Evolutionary conservation across 495 filamentous ascomycete species (phyloP).

Genomic region (Friedmanniomyces simplex): DNA sequence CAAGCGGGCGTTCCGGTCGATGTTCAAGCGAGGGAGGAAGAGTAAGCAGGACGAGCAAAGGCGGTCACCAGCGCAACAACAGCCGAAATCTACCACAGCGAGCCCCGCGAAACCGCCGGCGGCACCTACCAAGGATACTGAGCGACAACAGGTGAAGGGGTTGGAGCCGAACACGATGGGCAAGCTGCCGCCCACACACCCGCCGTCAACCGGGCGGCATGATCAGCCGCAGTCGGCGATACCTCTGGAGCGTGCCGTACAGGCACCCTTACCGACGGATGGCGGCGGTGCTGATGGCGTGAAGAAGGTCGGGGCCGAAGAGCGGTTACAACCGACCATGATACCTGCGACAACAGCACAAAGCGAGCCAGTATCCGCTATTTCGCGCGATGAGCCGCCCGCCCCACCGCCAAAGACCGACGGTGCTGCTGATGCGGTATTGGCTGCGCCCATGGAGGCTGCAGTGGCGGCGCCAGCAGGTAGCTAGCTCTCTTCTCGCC

Average conservation of each 20-base stretch:
- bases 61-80: not conserved
- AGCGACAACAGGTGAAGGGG: not conserved
- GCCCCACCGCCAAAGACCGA: conserved; percentile 8
- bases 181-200: conserved; percentile 10
- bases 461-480: conserved; percentile 3
- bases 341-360: not conserved
- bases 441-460: conserved; percentile 1
- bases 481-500: not conserved
- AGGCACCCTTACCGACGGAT: not conserved
- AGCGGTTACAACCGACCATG: not conserved
- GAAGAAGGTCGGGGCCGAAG: not conserved
- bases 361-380: not conserved
- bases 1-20: conserved; percentile 22
- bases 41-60: conserved; percentile 1
- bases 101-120: not conserved
- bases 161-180: not conserved
- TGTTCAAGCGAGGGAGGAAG: conserved; percentile 22
- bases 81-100: not conserved
- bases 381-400: not conserved
- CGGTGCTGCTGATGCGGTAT: conserved; percentile 1
- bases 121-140: conserved; percentile 1
- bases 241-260: not conserved
- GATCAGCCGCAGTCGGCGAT: conserved; percentile 1
- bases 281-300: not conserved
- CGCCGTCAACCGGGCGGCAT: conserved; percentile 5